phyloP scores from a whole-genome alignment of 164 flowering plant genomes.

The Vitis riparia region DNA sequence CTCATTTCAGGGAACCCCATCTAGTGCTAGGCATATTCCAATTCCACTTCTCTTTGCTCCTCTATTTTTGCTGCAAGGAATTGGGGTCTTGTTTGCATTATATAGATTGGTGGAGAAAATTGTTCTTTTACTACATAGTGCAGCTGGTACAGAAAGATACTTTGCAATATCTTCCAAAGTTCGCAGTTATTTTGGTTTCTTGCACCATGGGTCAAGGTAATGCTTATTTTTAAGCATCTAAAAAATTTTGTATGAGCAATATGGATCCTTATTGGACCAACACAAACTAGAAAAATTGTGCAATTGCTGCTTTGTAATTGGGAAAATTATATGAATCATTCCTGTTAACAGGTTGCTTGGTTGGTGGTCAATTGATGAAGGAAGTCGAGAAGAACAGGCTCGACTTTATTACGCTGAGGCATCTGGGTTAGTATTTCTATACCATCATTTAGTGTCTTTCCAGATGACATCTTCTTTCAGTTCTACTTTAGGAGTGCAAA shows the following conservation, averaged over 20 bases:
- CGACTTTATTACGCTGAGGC: conserved; percentile 50
- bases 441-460: conserved; percentile 1
- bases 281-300: no score
- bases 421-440: conserved; percentile 53
- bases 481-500: no score
- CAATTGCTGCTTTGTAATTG: background rate
- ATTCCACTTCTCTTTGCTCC: conserved; percentile 65
- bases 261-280: no score
- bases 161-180: conserved; percentile 44
- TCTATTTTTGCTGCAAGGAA: conserved; percentile 74
- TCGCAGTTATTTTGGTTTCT: conserved; percentile 63
- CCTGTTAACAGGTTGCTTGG: conserved; percentile 64
- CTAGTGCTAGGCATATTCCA: conserved; percentile 57
- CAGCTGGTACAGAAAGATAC: conserved; percentile 48
- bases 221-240: background rate
- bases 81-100: conserved; percentile 65
- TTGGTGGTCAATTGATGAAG: conserved; percentile 99
- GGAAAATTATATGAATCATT: background rate
- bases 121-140: conserved; percentile 48
- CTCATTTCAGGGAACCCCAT: conserved; percentile 71
- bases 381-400: conserved; percentile 86
- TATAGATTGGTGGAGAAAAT: conserved; percentile 74
- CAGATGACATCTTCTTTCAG: background rate
- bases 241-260: background rate
- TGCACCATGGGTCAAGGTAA: conserved; percentile 92